Percentiles rank a stretch among this genome's conserved stretches.
Conservation (phyloP, 176 grass and related monocot genomes). For the Aegilops bicornis region DNA sequence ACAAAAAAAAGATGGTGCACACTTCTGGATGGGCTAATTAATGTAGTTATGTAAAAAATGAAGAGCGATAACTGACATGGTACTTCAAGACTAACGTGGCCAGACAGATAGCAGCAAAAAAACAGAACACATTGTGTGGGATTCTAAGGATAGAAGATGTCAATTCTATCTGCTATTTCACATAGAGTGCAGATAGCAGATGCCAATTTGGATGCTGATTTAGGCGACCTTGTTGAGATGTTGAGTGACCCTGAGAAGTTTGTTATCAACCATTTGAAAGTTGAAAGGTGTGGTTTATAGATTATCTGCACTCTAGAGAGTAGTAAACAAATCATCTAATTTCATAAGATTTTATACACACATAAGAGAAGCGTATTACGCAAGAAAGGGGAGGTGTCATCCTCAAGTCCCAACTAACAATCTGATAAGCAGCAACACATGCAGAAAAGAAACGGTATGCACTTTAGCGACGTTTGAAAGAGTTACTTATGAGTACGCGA, state of each 20-base stretch:
- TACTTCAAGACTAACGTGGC: not conserved
- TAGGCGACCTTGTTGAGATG: conserved; percentile 56
- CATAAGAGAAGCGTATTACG: not conserved
- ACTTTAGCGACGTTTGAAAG: not conserved
- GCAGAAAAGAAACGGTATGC: not conserved
- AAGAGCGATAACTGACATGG: not conserved
- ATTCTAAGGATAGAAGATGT: not conserved
- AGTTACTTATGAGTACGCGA: not conserved
- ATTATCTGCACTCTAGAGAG: conserved; percentile 1
- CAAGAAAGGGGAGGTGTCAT: not conserved
- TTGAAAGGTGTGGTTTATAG: not conserved
- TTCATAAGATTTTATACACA: conserved; percentile 10
- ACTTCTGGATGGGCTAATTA: not conserved
- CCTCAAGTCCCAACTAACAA: not conserved
- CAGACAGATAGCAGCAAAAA: not conserved
- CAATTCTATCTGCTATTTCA: too few species aligned
- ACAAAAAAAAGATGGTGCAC: not conserved
- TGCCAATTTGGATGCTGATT: conserved; percentile 65
- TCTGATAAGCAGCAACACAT: not conserved
- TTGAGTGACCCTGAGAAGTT: conserved; percentile 43
- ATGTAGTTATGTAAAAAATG: not conserved
- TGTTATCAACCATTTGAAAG: conserved; percentile 15
- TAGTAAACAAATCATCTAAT: not conserved
- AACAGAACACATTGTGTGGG: not conserved
- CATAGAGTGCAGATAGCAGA: conserved; percentile 8